Base-by-base conservation (phyloP, 345 rosid genomes). In the Salix brachista region DNA sequence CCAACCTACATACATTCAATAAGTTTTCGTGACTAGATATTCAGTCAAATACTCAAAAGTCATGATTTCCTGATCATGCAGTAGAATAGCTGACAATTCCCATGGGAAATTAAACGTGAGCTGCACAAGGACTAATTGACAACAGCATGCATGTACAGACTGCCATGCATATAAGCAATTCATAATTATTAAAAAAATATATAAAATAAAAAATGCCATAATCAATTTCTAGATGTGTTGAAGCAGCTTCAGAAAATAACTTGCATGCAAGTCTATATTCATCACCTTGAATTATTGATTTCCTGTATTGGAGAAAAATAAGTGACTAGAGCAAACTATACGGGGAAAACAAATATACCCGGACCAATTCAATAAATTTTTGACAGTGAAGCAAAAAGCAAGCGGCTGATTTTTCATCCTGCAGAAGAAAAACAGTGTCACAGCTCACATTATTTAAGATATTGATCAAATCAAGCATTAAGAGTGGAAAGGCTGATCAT, bases 381-480 rank as follows among this genome's bases (percentile, higher is more conserved):
- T 96, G 99, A 82, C 94, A 86, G 85, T 89, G 92, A 78, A 96
- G 90, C 78, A 96, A 90, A 84, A 93, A 92, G 77, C 97, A 93
- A 67, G 89, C 87, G 21, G 89, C 90, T 19, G 98, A 93, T 85
- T 90, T 91, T 69, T 92, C 95, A 79, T 92, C 97, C 98, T 93
- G 95, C 86, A 84, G 61, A 67, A 74, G 79, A 85, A 68, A 71
- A 61, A 14, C 9, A 75, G 16, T 7, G 79, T 85, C 75, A 76
- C 30, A 65, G 80, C 66, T 70, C 41, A 21, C 30, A 17, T 13
- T 66, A 76, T 48, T n/a, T 21, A 56, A 56, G 61, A 56, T 56
- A 56, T 8, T 8, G 61, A 56, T 56, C 13, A 8, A 12, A 69
- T 1, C 16, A 32, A 36, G 21, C 3, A 50, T 7, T 42, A 14